Evolutionary conservation across 371 early-diverging fungal species (phyloP), one percentile per base, ranked within the genome.

Genomic region (Rhizopus delemar): DNA sequence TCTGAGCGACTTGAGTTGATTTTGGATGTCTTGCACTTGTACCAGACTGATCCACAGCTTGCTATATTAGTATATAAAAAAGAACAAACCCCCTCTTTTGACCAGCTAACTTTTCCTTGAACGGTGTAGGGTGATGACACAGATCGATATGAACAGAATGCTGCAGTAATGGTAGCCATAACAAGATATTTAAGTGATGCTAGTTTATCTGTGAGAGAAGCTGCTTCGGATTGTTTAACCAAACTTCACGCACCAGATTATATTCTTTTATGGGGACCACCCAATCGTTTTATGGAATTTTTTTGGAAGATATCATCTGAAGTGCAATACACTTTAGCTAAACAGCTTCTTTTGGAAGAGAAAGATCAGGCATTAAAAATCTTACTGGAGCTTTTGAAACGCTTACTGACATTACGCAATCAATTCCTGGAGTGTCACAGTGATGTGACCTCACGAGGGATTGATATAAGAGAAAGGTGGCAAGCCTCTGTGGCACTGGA

Each of bases 401-500:
- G 85, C 31, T 60, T 94, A 16, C 71, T 92, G 46, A 67, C 67
- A 1, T 71, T 74, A 9, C 77, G 91, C 35, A 90, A 91, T 53
- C 80, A 83, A 43, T 89, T 90, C 64, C 69, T 91, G 33, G 74
- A 76, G 50, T 65, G 73, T 9, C 79, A 83, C 46, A 77, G 81
- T 55, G 78, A 80, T 16, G 56, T 74, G 9, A 75, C 84, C 15
- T 65, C 69, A 51, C 61, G 75, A 54, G 89, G 85, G 29, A 74
- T 81, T 52, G 75, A 84, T 57, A 78, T 83, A 5, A 81, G 82
- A 15, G 91, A 92, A 54, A 70, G 91, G 38, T 66, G 86, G 8
- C 83, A 84, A 32, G 85, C 90, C 4, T 77, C 82, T 15, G 82
- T 89, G 33, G 84, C 87, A 2, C 57, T 92, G 31, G 92, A 93